Evolutionary conservation across 139 green algal species (phyloP), one percentile per base, ranked within the genome.

Genomic region (Chlamydomonas schloesseri): DNA sequence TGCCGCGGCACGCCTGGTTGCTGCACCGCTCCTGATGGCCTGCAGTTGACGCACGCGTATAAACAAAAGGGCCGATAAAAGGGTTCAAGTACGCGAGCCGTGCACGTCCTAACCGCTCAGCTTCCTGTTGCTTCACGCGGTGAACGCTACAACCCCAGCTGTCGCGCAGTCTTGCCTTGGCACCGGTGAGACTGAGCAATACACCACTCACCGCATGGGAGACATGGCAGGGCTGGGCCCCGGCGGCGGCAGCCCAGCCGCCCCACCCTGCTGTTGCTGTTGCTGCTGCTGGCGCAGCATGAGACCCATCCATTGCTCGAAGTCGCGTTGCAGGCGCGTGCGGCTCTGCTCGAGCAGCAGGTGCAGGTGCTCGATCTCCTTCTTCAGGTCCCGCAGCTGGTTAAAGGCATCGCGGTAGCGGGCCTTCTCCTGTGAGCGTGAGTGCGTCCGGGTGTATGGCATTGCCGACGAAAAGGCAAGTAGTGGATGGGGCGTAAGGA

Each of bases 361-460:
- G 82, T 98, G 94, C 74, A 99, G 81, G 76, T 95, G 92, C 87
- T 98, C 96, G 70, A 99, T 97, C 84, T 98, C 96, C 17, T 89
- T 86, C 92, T 99, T 99, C 11, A 95, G 87, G 18, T 93, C 90
- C 0, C 94, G 84, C 83, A 99, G 93, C 87, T 92, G 67, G 31
- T 89, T 86, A 84, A 98, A 97, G 0, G 89, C 87, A 28, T 92
- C 90, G 79, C 95, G 96, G 92, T 98, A 98, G 71, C 81, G 81
- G 1, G 57, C 60, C 74, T 96, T 97, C 84, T 96, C 93, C 93
- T 97, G 90, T 47, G 42, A 8, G 42, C 42, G 8, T 50, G 42
- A 50, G 42, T 50, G 42, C n/a, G n/a, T n/a, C n/a, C n/a, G n/a
- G 42, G 5, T 50, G 42, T 50, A 50, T 50, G 42, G n/a, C n/a